These are phyloP conservation scores for Theileria annulata DNA, from an alignment of 169 alveolate species.

Conservation along the genomic window DNA sequence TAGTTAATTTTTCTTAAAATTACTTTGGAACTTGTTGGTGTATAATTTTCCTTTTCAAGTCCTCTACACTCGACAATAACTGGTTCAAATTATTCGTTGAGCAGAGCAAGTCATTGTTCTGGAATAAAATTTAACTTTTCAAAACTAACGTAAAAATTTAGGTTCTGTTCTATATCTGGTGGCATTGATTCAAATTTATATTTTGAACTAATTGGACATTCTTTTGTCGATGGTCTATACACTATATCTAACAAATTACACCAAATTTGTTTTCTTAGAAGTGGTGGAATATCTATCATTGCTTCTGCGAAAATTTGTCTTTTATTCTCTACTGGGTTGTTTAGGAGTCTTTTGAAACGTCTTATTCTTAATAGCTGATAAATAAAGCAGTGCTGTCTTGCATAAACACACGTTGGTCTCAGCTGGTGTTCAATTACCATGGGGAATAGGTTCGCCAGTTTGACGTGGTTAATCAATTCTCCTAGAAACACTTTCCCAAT, in stretches of 20 bases:
- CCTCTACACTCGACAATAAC: conserved; percentile 11
- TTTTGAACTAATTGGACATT: background rate
- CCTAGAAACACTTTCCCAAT: conserved; percentile 4
- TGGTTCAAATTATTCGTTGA: conserved; percentile 17
- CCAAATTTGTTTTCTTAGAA: conserved; percentile 50
- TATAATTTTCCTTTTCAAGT: conserved; percentile 1
- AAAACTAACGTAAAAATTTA: background rate
- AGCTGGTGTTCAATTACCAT: conserved; percentile 64
- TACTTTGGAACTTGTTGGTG: conserved; percentile 43
- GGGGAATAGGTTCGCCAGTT: conserved; percentile 53
- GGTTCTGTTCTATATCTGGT: conserved; percentile 8
- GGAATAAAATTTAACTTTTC: background rate
- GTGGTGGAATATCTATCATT: conserved; percentile 46
- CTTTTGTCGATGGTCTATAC: background rate
- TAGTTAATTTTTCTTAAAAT: background rate
- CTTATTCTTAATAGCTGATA: conserved; percentile 50
- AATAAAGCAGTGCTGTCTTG: conserved; percentile 47
- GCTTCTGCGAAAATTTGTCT: conserved; percentile 37
- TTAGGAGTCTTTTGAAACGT: conserved; percentile 36
- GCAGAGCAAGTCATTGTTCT: conserved; percentile 41
- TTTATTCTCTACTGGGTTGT: conserved; percentile 20
- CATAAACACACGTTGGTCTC: conserved; percentile 62
- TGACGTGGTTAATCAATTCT: conserved; percentile 14
- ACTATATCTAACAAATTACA: conserved; percentile 33
- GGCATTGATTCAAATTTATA: background rate